These are phyloP conservation scores for Fusarium circinatum DNA, from an alignment of 2,329 filamentous ascomycete species.

Conservation along the genomic window DNA sequence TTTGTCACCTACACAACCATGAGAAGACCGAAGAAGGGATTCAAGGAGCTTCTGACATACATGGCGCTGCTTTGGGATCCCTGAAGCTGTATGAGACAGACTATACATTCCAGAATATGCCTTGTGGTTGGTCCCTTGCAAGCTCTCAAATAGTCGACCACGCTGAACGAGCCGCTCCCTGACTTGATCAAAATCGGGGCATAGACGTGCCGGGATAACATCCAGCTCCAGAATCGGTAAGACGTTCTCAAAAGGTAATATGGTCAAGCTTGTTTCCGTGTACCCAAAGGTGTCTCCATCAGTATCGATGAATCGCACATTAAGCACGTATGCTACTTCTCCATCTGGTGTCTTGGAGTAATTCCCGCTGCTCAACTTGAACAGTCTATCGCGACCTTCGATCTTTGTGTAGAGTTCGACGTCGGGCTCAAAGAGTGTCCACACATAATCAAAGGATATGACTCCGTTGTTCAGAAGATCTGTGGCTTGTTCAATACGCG, in stretches of 20 bases:
- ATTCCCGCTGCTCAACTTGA: background rate
- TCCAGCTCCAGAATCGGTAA: background rate
- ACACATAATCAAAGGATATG: slow-evolving; percentile 15
- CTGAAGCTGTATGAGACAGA: background rate
- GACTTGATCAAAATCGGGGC: background rate
- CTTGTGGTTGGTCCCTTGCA: slow-evolving; percentile 3
- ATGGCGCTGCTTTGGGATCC: background rate
- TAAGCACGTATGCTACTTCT: background rate
- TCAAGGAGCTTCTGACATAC: background rate
- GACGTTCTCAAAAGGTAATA: background rate
- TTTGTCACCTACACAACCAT: background rate
- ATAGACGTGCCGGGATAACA: background rate
- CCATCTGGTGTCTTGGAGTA: background rate
- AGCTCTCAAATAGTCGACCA: background rate
- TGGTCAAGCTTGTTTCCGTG: background rate
- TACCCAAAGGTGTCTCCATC: slow-evolving; percentile 1
- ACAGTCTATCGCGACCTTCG: background rate
- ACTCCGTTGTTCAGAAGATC: background rate
- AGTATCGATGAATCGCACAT: slow-evolving; percentile 4
- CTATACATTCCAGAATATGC: background rate
- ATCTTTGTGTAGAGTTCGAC: background rate
- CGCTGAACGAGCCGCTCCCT: background rate
- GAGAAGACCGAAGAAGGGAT: fast-evolving
- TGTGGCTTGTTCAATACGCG: background rate
- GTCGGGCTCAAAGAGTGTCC: slow-evolving; percentile 4